These are phyloP conservation scores for Arabis hirsuta DNA, from an alignment of 345 rosid species.

Conservation along the genomic window DNA sequence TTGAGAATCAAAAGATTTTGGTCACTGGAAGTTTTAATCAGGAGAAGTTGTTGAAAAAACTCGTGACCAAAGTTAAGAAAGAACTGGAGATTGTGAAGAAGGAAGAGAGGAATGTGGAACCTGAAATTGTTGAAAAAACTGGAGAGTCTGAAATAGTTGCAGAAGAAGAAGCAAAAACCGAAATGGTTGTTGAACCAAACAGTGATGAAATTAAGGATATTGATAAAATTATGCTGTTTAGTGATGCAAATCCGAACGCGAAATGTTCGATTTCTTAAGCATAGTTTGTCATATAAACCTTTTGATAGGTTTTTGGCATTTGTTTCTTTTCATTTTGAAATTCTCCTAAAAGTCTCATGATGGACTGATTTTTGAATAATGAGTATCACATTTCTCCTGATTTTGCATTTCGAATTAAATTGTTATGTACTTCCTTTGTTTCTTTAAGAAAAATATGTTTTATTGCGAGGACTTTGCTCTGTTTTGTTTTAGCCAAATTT, in stretches of 20 bases:
- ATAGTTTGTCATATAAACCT: neutral
- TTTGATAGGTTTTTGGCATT: neutral
- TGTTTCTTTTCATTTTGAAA: neutral
- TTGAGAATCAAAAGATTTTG: slow-evolving; percentile 52
- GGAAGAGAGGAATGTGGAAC: neutral
- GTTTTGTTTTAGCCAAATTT: too few relatives aligned
- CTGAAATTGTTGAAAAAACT: neutral
- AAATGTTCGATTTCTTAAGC: slow-evolving; percentile 43
- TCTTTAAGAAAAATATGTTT: neutral
- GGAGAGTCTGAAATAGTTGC: slow-evolving; percentile 6
- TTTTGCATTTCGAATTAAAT: neutral
- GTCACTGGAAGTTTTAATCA: slow-evolving; percentile 63
- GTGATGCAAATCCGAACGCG: slow-evolving; percentile 80
- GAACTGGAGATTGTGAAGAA: slow-evolving; percentile 15
- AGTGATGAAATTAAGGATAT: slow-evolving; percentile 36
- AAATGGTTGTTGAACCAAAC: neutral
- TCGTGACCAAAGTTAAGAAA: slow-evolving; percentile 48
- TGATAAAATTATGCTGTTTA: slow-evolving; percentile 49
- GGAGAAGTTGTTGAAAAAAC: slow-evolving; percentile 58
- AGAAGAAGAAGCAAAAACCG: neutral
- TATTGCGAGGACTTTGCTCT: too few relatives aligned
- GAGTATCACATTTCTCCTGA: neutral
- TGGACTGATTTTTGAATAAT: neutral
- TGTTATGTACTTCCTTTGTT: neutral
- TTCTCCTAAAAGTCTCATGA: neutral